These are phyloP conservation scores for Syzygium grande DNA, from an alignment of 345 rosid species.

Conservation along the genomic window DNA sequence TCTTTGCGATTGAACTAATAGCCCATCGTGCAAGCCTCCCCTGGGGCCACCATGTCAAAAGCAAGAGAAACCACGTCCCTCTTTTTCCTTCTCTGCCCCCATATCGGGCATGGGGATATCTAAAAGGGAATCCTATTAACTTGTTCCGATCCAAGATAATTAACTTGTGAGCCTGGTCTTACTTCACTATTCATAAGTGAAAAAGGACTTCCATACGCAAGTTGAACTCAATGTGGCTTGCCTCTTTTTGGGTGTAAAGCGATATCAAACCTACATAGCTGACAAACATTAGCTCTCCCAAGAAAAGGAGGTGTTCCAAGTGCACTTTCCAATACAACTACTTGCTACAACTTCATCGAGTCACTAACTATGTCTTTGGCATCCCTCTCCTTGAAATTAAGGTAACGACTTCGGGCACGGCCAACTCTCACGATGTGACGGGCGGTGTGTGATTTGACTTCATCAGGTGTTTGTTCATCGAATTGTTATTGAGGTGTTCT, in stretches of 20 bases:
- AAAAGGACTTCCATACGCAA: background rate
- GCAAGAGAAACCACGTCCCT: background rate
- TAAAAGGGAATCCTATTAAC: background rate
- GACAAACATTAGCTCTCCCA: background rate
- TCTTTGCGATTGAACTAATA: background rate
- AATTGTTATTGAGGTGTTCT: background rate
- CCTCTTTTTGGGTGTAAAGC: background rate
- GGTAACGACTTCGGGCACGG: fast-evolving
- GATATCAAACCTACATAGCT: background rate
- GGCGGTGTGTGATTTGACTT: background rate
- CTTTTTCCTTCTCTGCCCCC: background rate
- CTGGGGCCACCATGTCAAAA: background rate
- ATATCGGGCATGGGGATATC: background rate
- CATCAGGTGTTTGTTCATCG: background rate
- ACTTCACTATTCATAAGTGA: background rate
- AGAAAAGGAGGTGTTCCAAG: background rate
- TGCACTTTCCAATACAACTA: background rate
- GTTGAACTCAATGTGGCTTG: background rate
- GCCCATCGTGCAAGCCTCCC: background rate
- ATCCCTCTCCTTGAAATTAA: background rate
- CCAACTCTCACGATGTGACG: background rate
- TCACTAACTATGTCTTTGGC: background rate
- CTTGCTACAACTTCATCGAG: background rate
- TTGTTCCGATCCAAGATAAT: background rate
- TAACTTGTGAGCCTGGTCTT: too few relatives aligned